Conservation (phyloP, 352 stramenopile genomes). For the Pythium monospermum region DNA sequence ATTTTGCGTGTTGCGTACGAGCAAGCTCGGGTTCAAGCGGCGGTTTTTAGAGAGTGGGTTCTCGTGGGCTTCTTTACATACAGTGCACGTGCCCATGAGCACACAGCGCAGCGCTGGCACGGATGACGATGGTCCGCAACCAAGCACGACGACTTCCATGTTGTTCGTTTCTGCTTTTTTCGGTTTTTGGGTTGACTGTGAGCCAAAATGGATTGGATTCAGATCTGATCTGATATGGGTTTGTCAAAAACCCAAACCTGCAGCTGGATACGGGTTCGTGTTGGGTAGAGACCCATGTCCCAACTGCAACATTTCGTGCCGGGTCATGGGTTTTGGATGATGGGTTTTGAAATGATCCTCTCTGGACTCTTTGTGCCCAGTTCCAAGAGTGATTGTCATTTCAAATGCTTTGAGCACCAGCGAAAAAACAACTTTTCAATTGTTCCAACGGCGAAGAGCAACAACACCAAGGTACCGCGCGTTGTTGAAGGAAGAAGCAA, state of each 20-base stretch:
- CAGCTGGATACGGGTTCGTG: too few relatives aligned
- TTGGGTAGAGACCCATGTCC: too few relatives aligned
- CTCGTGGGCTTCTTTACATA: conserved; percentile 62
- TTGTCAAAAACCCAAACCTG: neutral
- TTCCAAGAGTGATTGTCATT: conserved; percentile 11
- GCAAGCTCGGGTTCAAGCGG: conserved; percentile 72
- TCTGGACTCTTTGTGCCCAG: neutral
- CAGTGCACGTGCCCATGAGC: conserved; percentile 42
- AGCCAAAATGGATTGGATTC: neutral
- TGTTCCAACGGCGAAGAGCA: neutral
- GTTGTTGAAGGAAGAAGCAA: neutral
- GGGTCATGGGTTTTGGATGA: too few relatives aligned
- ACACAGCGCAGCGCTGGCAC: conserved; percentile 77
- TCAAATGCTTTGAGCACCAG: neutral
- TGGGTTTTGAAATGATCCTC: too few relatives aligned
- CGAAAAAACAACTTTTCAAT: neutral
- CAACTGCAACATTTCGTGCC: too few relatives aligned
- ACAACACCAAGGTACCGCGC: neutral
- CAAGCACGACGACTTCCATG: conserved; percentile 82
- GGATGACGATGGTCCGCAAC: conserved; percentile 77
- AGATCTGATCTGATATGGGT: neutral
- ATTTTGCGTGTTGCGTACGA: conserved; percentile 45
- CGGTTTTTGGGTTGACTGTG: neutral
- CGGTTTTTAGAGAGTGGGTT: conserved; percentile 75
- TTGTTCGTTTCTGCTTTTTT: conserved; percentile 1